phyloP scores from a whole-genome alignment of 2,329 filamentous ascomycete genomes.

The Penicillium decumbens region DNA sequence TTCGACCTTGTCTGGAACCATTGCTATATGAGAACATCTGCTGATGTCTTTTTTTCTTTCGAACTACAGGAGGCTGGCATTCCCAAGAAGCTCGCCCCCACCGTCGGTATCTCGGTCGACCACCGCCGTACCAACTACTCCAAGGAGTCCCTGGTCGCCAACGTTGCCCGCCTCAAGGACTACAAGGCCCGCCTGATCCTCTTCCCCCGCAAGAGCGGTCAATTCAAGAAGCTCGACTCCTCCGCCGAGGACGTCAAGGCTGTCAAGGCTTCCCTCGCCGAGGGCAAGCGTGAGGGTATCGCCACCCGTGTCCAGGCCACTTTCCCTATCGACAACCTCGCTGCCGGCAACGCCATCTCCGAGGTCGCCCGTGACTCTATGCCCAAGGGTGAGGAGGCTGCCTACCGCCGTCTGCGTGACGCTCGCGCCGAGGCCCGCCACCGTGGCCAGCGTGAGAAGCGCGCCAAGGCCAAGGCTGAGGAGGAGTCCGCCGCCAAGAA shows the following conservation, averaged over 20 bases:
- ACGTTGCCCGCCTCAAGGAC: slow-evolving; percentile 95
- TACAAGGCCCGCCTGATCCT: slow-evolving; percentile 96
- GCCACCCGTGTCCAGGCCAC: slow-evolving; percentile 52
- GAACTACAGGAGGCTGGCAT: slow-evolving; percentile 78
- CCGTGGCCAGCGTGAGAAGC: slow-evolving; percentile 85
- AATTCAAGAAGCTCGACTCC: slow-evolving; percentile 88
- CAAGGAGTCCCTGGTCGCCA: slow-evolving; percentile 88
- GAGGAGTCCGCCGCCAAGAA: slow-evolving; percentile 56
- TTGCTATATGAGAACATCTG: not conserved
- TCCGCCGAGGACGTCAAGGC: slow-evolving; percentile 76
- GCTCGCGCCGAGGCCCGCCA: slow-evolving; percentile 78
- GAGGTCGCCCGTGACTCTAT: slow-evolving; percentile 80
- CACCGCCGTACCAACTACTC: slow-evolving; percentile 94
- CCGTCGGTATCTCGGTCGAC: slow-evolving; percentile 96
- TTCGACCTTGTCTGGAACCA: slow-evolving; percentile 8
- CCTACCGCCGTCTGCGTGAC: slow-evolving; percentile 79
- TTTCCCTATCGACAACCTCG: slow-evolving; percentile 68
- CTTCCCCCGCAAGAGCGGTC: slow-evolving; percentile 91
- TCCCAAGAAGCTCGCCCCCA: slow-evolving; percentile 86
- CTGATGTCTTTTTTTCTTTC: slow-evolving; percentile 12
- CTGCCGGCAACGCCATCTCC: slow-evolving; percentile 55
- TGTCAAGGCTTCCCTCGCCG: slow-evolving; percentile 54
- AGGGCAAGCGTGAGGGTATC: slow-evolving; percentile 50
- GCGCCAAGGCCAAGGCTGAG: slow-evolving; percentile 74
- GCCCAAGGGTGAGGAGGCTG: slow-evolving; percentile 74